Base-by-base conservation (phyloP, 2,329 filamentous ascomycete species). In the Aspergillus sp. region DNA sequence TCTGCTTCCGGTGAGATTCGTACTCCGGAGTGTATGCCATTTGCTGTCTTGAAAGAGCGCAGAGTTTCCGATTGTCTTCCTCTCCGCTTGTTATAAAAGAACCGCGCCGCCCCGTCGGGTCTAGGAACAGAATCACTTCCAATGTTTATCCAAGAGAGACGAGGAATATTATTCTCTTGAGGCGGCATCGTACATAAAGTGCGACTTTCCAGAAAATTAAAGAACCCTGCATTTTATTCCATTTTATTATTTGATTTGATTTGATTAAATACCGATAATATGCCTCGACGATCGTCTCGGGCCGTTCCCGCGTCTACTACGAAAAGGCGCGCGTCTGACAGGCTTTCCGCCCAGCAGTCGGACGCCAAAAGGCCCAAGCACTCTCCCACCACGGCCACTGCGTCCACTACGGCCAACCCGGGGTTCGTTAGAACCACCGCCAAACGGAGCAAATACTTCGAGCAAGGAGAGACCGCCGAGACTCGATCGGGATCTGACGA, bases 401-500 rank as follows among this genome's bases (percentile, higher is more conserved):
- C 47, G 30, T 32, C 47, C 46, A 51, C 12, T 56, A 19, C 19
- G 19, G 19, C 53, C 34, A 42, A 42, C 1, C 43, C 50, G 19
- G 19, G 19, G 19, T 19, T 19, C 7, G 52, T 54, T 10, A 68
- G 59, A 49, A 57, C 64, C 8, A 75, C 73, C 7, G 58, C 71
- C 4, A 74, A 67, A 49, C 75, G 71, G 57, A 77, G 74, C 63
- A 73, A 72, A 55, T 76, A 77, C 55, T 78, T 78, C 49, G 59
- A 69, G 43, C 59, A 67, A n/a, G 64, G 65, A 39, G 61, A 64
- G 27, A 60, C 64, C 4, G 63, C 64, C 19, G 60, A 59, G 26
- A 51, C 61, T 6, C 61, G 64, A 27, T 62, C 61, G 19, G 40
- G 30, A 42, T 30, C 40, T 30, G 19, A 42, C 5, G 9, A 29